These are phyloP conservation scores for Paecilomyces dactylethromorphus DNA, from an alignment of 2,329 filamentous ascomycete genomes.

Conservation along the genomic window DNA sequence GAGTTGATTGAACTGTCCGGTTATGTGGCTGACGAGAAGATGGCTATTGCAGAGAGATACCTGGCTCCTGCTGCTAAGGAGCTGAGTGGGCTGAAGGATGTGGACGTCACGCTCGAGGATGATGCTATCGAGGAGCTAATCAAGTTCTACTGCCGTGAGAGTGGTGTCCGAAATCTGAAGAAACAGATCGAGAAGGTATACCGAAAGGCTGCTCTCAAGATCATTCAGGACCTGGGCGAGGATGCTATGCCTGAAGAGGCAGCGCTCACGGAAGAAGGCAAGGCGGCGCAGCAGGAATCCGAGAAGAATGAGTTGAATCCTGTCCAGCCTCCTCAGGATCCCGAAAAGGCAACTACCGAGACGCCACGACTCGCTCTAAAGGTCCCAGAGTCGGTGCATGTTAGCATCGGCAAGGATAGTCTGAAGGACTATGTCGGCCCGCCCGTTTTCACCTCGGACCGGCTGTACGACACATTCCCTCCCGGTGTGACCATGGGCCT, in stretches of 20 bases:
- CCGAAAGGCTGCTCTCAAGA: constrained; percentile 92
- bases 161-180: constrained; percentile 93
- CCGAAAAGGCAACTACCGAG: constrained; percentile 42
- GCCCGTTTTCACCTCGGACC: constrained; percentile 89
- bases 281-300: constrained; percentile 62
- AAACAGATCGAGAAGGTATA: constrained; percentile 99
- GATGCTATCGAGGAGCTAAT: constrained; percentile 93
- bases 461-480: constrained; percentile 88
- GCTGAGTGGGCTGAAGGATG: constrained; percentile 79
- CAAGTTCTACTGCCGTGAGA: constrained; percentile 97
- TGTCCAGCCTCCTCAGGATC: constrained; percentile 57
- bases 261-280: constrained; percentile 78
- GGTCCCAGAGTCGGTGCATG: constrained; percentile 80
- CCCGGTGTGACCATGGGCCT: constrained; percentile 95
- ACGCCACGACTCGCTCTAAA: constrained; percentile 67
- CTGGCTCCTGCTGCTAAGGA: constrained; percentile 92
- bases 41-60: constrained; percentile 92
- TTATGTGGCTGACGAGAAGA: constrained; percentile 97
- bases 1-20: constrained; percentile 94
- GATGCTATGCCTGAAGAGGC: constrained; percentile 72
- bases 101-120: constrained; percentile 78
- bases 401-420: constrained; percentile 80
- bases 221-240: constrained; percentile 89
- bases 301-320: constrained; percentile 38
- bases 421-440: constrained; percentile 96